Percentiles rank a stretch among this genome's conserved stretches.
Conservation (phyloP, 495 filamentous ascomycete genomes). For the Penicillium samsonianum region DNA sequence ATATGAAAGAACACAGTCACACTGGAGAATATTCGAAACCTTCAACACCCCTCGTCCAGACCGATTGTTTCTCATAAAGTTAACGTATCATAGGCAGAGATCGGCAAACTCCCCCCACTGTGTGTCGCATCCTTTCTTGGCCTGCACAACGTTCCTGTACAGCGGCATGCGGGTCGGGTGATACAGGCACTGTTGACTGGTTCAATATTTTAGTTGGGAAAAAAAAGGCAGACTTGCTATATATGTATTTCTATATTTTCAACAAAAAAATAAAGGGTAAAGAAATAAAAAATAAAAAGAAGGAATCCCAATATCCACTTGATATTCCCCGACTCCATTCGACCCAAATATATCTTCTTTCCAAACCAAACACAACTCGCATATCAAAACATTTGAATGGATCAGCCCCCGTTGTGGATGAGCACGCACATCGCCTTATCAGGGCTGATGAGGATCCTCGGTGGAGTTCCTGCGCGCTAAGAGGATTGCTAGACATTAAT, state of each 20-base stretch:
- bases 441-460: not conserved
- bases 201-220: not conserved
- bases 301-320: not conserved
- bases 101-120: conserved; percentile 33
- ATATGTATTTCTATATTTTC: not conserved
- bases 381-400: conserved; percentile 9
- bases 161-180: conserved; percentile 27
- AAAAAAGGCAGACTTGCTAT: not conserved
- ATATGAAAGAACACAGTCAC: conserved; percentile 6
- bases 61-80: not conserved
- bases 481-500: not conserved
- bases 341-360: not conserved
- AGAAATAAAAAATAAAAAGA: not conserved
- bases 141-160: conserved; percentile 23
- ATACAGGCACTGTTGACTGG: conserved; percentile 16
- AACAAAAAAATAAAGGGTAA: not conserved
- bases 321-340: conserved; percentile 21
- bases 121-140: conserved; percentile 19
- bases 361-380: conserved; percentile 2
- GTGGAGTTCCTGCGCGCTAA: conserved; percentile 3
- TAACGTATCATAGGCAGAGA: conserved; percentile 19
- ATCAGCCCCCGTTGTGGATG: conserved; percentile 5
- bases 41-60: too few relatives aligned
- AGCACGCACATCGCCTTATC: conserved; percentile 5
- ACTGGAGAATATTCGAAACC: conserved; percentile 14